Percentiles rank a stretch among this genome's conserved stretches.
Evolutionary conservation across 2,329 filamentous ascomycete genomes (phyloP).

Genomic region (Alternaria atra): DNA sequence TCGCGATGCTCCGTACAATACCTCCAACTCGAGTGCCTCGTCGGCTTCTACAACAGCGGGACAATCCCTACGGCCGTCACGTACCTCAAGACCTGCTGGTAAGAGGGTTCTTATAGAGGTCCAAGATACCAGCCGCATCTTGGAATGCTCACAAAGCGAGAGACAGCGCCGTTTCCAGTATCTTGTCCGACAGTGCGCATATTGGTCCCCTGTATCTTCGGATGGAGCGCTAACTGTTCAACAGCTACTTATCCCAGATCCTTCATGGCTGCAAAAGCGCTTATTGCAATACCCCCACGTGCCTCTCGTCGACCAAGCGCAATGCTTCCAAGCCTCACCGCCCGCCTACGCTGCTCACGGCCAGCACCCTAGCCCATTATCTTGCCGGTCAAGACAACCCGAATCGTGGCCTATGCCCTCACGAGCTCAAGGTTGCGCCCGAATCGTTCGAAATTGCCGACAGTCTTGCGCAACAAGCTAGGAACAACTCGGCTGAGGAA

Average conservation of each 20-base stretch:
- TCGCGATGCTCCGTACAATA: slow-evolving; percentile 9
- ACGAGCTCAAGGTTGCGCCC: slow-evolving; percentile 50
- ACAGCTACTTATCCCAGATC: slow-evolving; percentile 81
- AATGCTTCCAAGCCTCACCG: slow-evolving; percentile 74
- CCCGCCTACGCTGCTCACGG: slow-evolving; percentile 81
- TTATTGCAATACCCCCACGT: slow-evolving; percentile 77
- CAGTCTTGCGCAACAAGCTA: slow-evolving; percentile 2
- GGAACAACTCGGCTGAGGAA: background rate
- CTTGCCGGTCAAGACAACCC: slow-evolving; percentile 83
- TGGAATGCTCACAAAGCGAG: slow-evolving; percentile 42
- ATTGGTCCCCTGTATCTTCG: slow-evolving; percentile 12
- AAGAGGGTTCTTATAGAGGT: slow-evolving; percentile 30
- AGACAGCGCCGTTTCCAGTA: slow-evolving; percentile 44
- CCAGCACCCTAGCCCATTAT: slow-evolving; percentile 80
- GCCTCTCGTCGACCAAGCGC: slow-evolving; percentile 79
- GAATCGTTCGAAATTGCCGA: slow-evolving; percentile 35
- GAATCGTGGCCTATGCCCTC: slow-evolving; percentile 72
- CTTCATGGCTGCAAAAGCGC: slow-evolving; percentile 77
- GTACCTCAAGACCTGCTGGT: background rate
- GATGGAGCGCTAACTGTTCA: slow-evolving; percentile 7
- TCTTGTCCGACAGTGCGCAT: slow-evolving; percentile 42
- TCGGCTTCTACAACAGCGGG: background rate
- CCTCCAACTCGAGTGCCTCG: background rate
- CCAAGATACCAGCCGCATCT: slow-evolving; percentile 35
- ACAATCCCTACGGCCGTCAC: background rate